Conservation (phyloP, 2,329 filamentous ascomycete genomes). For the Cryoendolithus antarcticus region DNA sequence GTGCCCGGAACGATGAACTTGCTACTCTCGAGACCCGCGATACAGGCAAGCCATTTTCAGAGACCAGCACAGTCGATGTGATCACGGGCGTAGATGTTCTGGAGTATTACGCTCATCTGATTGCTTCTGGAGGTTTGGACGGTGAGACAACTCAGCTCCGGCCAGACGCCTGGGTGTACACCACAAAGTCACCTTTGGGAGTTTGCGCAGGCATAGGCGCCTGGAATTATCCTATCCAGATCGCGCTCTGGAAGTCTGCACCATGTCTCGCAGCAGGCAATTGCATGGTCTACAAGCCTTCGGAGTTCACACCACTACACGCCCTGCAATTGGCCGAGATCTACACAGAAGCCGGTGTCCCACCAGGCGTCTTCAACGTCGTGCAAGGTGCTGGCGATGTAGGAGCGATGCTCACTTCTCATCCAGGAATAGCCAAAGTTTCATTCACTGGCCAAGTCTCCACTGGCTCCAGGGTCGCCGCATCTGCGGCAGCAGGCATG, state of each 20-base stretch:
- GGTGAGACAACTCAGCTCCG: slow-evolving; percentile 66
- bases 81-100: slow-evolving; percentile 73
- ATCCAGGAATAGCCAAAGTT: slow-evolving; percentile 67
- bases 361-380: slow-evolving; percentile 76
- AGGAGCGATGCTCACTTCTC: slow-evolving; percentile 61
- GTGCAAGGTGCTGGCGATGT: slow-evolving; percentile 70
- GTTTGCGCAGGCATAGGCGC: slow-evolving; percentile 80
- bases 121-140: slow-evolving; percentile 66
- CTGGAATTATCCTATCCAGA: slow-evolving; percentile 89
- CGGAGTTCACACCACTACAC: slow-evolving; percentile 77
- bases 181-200: slow-evolving; percentile 67
- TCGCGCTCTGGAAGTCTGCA: slow-evolving; percentile 80
- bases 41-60: slow-evolving; percentile 74
- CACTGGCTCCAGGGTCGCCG: slow-evolving; percentile 72
- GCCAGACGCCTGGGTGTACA: slow-evolving; percentile 69
- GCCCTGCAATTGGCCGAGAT: slow-evolving; percentile 62
- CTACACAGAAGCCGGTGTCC: slow-evolving; percentile 66
- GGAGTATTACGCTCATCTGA: slow-evolving; percentile 73
- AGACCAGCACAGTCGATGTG: slow-evolving; percentile 75
- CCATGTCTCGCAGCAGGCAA: slow-evolving; percentile 78
- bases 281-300: slow-evolving; percentile 84
- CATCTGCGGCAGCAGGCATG: slow-evolving; percentile 62
- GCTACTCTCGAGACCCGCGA: slow-evolving; percentile 71
- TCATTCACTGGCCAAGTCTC: slow-evolving; percentile 81
- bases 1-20: slow-evolving; percentile 65